Percentiles rank a stretch among this genome's conserved stretches.
phyloP scores from a whole-genome alignment of 306 rosid species.

The Boehmeria nivea region DNA sequence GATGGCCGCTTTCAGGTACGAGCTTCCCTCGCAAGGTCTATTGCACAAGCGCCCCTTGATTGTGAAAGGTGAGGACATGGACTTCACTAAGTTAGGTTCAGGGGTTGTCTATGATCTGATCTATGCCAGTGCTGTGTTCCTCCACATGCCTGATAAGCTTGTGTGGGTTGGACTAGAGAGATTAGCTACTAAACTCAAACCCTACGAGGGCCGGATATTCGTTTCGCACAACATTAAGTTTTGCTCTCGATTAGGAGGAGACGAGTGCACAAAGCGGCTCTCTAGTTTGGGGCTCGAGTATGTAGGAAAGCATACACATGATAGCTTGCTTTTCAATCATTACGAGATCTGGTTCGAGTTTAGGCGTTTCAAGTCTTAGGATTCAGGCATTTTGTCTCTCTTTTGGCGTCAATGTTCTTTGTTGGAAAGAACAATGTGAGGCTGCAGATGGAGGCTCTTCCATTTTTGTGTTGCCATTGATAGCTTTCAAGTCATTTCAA shows the following conservation, averaged over 20 bases:
- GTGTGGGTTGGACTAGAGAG: conserved; percentile 81
- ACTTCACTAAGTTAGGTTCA: conserved; percentile 55
- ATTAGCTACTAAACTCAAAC: conserved; percentile 58
- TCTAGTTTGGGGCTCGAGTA: conserved; percentile 66
- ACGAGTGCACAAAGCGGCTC: conserved; percentile 73
- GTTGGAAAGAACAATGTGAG: conserved; percentile 9
- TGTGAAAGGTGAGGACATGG: conserved; percentile 79
- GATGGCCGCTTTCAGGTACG: conserved; percentile 83
- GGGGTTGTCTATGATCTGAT: conserved; percentile 56
- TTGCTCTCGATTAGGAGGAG: conserved; percentile 77
- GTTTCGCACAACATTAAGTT: conserved; percentile 88
- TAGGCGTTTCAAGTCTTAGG: conserved; percentile 45
- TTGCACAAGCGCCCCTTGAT: conserved; percentile 74
- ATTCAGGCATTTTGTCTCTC: too few species aligned
- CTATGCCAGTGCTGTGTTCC: conserved; percentile 93
- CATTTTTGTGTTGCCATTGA: conserved; percentile 16
- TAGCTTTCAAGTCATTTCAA: too few species aligned
- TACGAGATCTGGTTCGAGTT: conserved; percentile 90
- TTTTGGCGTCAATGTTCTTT: not conserved
- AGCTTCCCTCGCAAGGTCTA: conserved; percentile 92
- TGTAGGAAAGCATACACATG: conserved; percentile 75
- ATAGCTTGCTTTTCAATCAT: conserved; percentile 82
- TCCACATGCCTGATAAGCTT: conserved; percentile 87
- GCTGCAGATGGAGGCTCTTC: conserved; percentile 19
- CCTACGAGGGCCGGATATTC: conserved; percentile 64